Evolutionary conservation across 1,139 yeast species (phyloP), one percentile per base, ranked within the genome.

Genomic region (Diutina rugosa): DNA sequence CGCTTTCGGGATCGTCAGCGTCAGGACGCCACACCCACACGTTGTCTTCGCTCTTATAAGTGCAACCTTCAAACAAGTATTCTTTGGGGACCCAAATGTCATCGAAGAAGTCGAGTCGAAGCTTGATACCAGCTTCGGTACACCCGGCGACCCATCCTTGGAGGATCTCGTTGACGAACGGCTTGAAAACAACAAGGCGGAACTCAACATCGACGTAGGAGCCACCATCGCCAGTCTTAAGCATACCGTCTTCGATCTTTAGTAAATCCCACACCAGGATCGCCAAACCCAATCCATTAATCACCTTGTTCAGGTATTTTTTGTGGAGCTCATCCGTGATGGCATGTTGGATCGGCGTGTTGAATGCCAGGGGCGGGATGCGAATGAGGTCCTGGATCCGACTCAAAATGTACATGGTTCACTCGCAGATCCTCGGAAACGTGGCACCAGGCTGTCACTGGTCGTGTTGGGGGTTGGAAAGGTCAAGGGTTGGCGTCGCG

Each of bases 221-320:
- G 1, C 93, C 90, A 6, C 99, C 99, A 69, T 93, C 98, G n/a
- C 99, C 98, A 2, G 97, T 96, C 63, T 85, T 86, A 61, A 93
- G 76, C 59, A 89, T 76, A 2, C 98, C 99, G 64, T 93, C 98
- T 57, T 88, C 88, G 51, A 87, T 84, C 38, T 80, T 80, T 58
- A 85, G 72, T 5, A 95, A 68, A 67, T 95, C 99, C 84, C 93
- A 93, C 32, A 91, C 77, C 5, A 95, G 79, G 32, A 95, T 73
- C 55, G 90, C 91, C 8, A 95, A 77, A 0, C 99, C 99, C 30
- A 90, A 74, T 64, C 87, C 87, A 58, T 85, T 85, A 55, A 93
- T 80, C 58, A 93, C 82, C 65, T 85, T 87, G 71, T 93, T 91
- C 58, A 96, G 82, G 66, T 84, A 90, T 69, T 91, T 93, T 62